Conservation (phyloP, 176 grass and related monocot genomes). For the Aegilops sharonensis region DNA sequence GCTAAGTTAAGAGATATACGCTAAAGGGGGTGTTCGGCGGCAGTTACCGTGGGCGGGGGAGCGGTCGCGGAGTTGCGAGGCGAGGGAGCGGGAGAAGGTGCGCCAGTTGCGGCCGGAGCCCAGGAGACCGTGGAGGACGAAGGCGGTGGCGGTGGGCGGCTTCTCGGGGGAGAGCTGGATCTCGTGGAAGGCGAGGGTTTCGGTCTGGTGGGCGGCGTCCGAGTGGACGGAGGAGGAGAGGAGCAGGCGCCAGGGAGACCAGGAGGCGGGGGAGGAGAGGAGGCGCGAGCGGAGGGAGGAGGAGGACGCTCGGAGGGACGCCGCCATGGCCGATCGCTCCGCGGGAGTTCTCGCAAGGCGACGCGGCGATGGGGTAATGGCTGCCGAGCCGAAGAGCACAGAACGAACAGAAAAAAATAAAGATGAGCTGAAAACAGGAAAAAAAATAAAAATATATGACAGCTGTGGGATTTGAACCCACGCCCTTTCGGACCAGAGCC, state of each 20-base stretch:
- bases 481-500: slow-evolving; percentile 99
- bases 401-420: background rate
- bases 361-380: background rate
- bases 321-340: slow-evolving; percentile 52
- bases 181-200: slow-evolving; percentile 92
- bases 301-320: slow-evolving; percentile 44
- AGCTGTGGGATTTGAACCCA: slow-evolving; percentile 99
- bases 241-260: slow-evolving; percentile 44
- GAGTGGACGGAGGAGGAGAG: slow-evolving; percentile 42
- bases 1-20: background rate
- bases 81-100: slow-evolving; percentile 75
- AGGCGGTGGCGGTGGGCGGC: slow-evolving; percentile 61
- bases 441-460: background rate
- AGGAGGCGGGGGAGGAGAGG: slow-evolving; percentile 18
- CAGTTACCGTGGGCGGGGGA: slow-evolving; percentile 58
- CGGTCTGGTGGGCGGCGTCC: slow-evolving; percentile 30
- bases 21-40: background rate
- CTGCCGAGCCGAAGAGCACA: background rate
- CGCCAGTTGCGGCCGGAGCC: slow-evolving; percentile 92
- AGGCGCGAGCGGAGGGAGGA: slow-evolving; percentile 48
- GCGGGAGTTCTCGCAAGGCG: slow-evolving; percentile 1
- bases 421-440: background rate
- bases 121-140: slow-evolving; percentile 90
- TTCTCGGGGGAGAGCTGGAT: slow-evolving; percentile 61
- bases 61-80: slow-evolving; percentile 59